Percentiles rank a stretch among this genome's conserved stretches.
These are phyloP conservation scores for Oehlia diaphana DNA, from an alignment of 192 early-diverging fungal genomes.

Conservation along the genomic window DNA sequence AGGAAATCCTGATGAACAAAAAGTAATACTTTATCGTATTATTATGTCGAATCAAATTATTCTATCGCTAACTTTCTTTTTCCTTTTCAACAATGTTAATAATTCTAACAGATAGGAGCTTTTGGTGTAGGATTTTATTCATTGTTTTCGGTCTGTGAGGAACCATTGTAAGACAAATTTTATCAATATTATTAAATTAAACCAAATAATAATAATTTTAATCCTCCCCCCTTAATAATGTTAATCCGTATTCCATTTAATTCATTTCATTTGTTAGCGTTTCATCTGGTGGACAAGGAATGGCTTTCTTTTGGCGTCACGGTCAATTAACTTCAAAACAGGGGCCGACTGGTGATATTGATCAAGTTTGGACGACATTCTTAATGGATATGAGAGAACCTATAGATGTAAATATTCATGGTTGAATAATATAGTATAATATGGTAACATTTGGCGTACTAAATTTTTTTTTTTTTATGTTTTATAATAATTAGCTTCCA, in stretches of 20 bases:
- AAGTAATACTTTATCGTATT: constrained; percentile 17
- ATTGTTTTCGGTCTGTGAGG: constrained; percentile 85
- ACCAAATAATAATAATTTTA: no score
- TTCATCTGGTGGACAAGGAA: constrained; percentile 69
- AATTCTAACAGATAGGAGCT: constrained; percentile 56
- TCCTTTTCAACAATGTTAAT: no score
- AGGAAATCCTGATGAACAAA: constrained; percentile 71
- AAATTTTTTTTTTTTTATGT: constrained; percentile 25
- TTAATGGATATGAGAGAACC: constrained; percentile 71
- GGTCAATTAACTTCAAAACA: constrained; percentile 84
- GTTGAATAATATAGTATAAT: no score
- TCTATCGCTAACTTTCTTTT: no score
- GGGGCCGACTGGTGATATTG: constrained; percentile 48
- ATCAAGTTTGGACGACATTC: constrained; percentile 46
- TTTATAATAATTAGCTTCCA: constrained; percentile 34
- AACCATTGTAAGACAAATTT: constrained; percentile 66
- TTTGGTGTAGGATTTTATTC: constrained; percentile 87
- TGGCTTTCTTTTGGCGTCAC: constrained; percentile 87
- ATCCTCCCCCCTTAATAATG: no score
- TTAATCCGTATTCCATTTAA: no score
- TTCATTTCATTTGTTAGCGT: constrained; percentile 42
- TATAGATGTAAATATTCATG: constrained; percentile 38
- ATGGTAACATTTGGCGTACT: no score
- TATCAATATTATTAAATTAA: no score
- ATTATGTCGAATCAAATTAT: background rate